phyloP scores from a whole-genome alignment of 1,284 basidiomycete species.

The Sporisorium graminicola region DNA sequence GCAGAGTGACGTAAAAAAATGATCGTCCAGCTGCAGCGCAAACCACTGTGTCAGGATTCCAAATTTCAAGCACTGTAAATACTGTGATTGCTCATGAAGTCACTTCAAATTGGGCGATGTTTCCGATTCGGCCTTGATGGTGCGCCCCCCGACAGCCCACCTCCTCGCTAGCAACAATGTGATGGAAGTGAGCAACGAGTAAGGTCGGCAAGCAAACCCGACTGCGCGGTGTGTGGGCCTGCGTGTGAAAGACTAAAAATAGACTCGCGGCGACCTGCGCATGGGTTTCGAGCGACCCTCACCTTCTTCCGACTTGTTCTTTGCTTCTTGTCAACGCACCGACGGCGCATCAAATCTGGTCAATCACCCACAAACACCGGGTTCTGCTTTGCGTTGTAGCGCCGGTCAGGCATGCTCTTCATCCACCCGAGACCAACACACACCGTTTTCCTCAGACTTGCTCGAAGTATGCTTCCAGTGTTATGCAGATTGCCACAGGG shows the following conservation, averaged over 20 bases:
- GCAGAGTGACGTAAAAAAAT: constrained; percentile 32
- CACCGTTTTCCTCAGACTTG: background rate
- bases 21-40: constrained; percentile 35
- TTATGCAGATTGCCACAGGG: background rate
- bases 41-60: background rate
- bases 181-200: background rate
- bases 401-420: background rate
- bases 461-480: background rate
- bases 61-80: background rate
- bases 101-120: background rate
- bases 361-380: no score
- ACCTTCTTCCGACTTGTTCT: constrained; percentile 27
- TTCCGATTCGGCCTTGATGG: background rate
- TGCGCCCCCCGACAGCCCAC: no score
- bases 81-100: no score
- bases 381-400: background rate
- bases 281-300: background rate
- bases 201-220: background rate
- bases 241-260: constrained; percentile 20
- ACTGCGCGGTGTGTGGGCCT: no score
- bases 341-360: background rate
- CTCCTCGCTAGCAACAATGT: background rate
- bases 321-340: background rate
- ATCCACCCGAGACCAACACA: background rate
- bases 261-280: background rate